Base-by-base conservation (phyloP, 345 rosid genomes). In the Kandelia obovata region DNA sequence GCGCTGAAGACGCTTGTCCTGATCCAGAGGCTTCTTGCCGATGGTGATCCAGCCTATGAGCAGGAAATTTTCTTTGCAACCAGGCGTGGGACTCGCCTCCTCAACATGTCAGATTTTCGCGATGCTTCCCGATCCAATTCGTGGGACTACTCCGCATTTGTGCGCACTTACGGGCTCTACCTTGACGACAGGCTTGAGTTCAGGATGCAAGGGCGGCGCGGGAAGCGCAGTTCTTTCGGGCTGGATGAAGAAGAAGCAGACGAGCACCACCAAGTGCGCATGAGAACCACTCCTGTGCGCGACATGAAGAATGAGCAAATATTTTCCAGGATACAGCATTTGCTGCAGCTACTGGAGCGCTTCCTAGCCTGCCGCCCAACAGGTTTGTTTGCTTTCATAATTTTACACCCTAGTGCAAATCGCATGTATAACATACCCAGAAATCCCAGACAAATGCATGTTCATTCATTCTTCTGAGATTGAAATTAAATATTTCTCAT, bases 1-100 rank as follows among this genome's bases (percentile, higher is more conserved):
- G 98, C 98, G 0, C 76, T 94, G 28, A 94, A 91, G 73, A 86
- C 97, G 1, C 80, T 94, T 15, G 78, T 87, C 32, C 35, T 94
- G 61, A 72, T 94, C 72, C 97, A 94, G 31, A 75, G 93, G 2
- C 75, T 91, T 26, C 75, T 91, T 0, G 70, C 78, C 0, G 92
- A 88, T 19, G 97, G 97, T 0, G 97, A 89, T 68, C 85, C 84
- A 0, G 86, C 88, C 0, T 91, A 86, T 34, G 92, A 89, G 76
- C 96, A 94, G 62, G 97, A 94, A 88, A 84, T 94, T 19, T 89
- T 91, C 84, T 89, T 94, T n/a, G 83, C 97, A 0, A 94, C 98
- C 0, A 80, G 96, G 65, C 83, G 86, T 1, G 98, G 97, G 10
- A 91, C 96, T 1, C 81, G 97, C 5, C 75, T 94, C 25, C 89